phyloP scores from a whole-genome alignment of 2,329 filamentous ascomycete genomes.

The Apiospora sp. region DNA sequence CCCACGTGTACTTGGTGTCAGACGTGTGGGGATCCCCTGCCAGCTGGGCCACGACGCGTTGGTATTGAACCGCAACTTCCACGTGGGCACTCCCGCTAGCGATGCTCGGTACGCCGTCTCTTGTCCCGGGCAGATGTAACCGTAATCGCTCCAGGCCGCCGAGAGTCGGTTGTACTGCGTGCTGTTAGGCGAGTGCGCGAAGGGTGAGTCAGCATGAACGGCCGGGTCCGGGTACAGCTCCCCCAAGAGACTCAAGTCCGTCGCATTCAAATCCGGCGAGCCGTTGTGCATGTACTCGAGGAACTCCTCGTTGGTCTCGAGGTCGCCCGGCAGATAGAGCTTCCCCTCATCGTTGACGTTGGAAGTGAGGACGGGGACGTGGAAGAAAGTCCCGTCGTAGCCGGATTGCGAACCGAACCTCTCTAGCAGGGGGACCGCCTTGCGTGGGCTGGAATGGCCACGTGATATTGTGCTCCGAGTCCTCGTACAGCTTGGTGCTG shows the following conservation, averaged over 20 bases:
- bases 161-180: slow-evolving; percentile 54
- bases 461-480: slow-evolving; percentile 48
- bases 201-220: slow-evolving; percentile 44
- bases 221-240: slow-evolving; percentile 47
- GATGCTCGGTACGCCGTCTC: slow-evolving; percentile 52
- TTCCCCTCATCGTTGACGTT: slow-evolving; percentile 48
- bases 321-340: slow-evolving; percentile 41
- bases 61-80: slow-evolving; percentile 50
- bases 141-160: slow-evolving; percentile 54
- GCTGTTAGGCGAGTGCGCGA: slow-evolving; percentile 47
- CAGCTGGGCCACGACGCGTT: slow-evolving; percentile 44
- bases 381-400: slow-evolving; percentile 47
- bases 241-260: slow-evolving; percentile 41
- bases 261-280: slow-evolving; percentile 39
- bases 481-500: slow-evolving; percentile 48
- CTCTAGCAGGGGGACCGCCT: slow-evolving; percentile 53
- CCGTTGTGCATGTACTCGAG: slow-evolving; percentile 47
- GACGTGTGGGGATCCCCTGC: slow-evolving; percentile 49
- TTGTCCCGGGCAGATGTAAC: slow-evolving; percentile 53
- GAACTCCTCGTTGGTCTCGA: slow-evolving; percentile 47
- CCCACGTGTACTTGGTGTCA: slow-evolving; percentile 47
- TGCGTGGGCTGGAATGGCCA: slow-evolving; percentile 59
- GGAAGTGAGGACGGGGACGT: slow-evolving; percentile 48
- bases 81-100: slow-evolving; percentile 42
- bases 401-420: slow-evolving; percentile 53